phyloP scores from a whole-genome alignment of 371 early-diverging fungal genomes.

The Capillidium heterosporum region DNA sequence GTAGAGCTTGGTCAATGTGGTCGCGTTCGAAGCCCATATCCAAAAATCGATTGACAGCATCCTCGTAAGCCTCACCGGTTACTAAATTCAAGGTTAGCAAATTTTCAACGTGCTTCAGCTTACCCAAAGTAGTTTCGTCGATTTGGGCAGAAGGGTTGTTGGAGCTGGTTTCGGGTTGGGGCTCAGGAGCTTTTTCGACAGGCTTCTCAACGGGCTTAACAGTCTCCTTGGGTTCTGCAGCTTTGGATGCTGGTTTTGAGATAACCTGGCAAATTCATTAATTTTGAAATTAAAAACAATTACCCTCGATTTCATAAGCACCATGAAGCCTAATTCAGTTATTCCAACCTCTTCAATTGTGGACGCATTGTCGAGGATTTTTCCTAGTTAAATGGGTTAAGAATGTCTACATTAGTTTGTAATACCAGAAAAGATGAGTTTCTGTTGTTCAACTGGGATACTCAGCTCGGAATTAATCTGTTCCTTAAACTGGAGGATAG shows the following conservation, averaged over 20 bases:
- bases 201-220: slow-evolving; percentile 11
- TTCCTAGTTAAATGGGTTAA: slow-evolving; percentile 40
- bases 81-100: slow-evolving; percentile 16
- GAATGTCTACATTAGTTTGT: background rate
- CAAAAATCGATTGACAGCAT: slow-evolving; percentile 66
- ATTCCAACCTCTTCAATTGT: slow-evolving; percentile 61
- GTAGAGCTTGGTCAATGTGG: slow-evolving; percentile 72
- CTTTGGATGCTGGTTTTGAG: slow-evolving; percentile 15
- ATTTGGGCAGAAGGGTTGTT: slow-evolving; percentile 6
- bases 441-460: slow-evolving; percentile 49
- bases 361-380: slow-evolving; percentile 65
- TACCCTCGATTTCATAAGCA: slow-evolving; percentile 87
- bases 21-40: slow-evolving; percentile 91
- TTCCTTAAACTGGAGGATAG: slow-evolving; percentile 50
- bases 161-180: slow-evolving; percentile 4
- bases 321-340: slow-evolving; percentile 78
- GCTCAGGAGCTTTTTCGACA: slow-evolving; percentile 13
- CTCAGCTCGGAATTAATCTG: slow-evolving; percentile 54
- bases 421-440: slow-evolving; percentile 69
- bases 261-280: slow-evolving; percentile 13
- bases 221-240: slow-evolving; percentile 12
- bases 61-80: slow-evolving; percentile 50
- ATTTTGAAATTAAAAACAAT: background rate
- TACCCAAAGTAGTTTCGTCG: background rate
- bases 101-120: background rate